Base-by-base conservation (phyloP, 139 green algal species). In the Ettlia oleoabundans region DNA sequence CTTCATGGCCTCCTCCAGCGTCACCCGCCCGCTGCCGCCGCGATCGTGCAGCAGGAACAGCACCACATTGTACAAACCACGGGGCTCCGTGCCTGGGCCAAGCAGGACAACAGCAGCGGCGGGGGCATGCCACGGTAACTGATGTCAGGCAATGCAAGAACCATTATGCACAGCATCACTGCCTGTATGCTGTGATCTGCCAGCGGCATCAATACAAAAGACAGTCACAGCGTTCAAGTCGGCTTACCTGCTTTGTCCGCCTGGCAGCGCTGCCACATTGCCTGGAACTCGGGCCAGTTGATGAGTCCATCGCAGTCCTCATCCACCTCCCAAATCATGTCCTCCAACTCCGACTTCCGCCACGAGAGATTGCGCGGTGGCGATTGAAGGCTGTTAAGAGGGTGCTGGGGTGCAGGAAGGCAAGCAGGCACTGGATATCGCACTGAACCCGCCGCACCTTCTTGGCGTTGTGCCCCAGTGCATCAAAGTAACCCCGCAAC, bases 241-340 rank as follows among this genome's bases (percentile, higher is more conserved):
- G 30, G 35, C 63, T 28, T 42, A 88, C 88, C 88, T 75, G 90
- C 86, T 67, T 91, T 90, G 83, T 97, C 93, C 33, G 94, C 85
- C 19, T 90, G 69, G 86, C 94, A 97, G 62, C 95, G 86, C 28
- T 95, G 90, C 81, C 97, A 97, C 86, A 97, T 93, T n/a, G 87
- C 88, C 81, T 96, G 92, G 80, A 98, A 98, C 84, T 98, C 95
- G 21, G 84, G 62, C 89, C 88, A 94, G 38, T 72, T 93, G 15
- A 94, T 71, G 30, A 37, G 69, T 62, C 88, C 86, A 47, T 90
- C 96, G 85, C 94, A 98, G 86, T 99, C 96, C 85, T 98, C 95
- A 74, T 99, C 96, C n/a, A 97, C 95, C 82, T 99, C 96, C 96
- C 96, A 99, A 69, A 99, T 98, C 88, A 98, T 97, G 88, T 98